phyloP scores from a whole-genome alignment of 805 yeast species.

The Komagataella kurtzmanii region DNA sequence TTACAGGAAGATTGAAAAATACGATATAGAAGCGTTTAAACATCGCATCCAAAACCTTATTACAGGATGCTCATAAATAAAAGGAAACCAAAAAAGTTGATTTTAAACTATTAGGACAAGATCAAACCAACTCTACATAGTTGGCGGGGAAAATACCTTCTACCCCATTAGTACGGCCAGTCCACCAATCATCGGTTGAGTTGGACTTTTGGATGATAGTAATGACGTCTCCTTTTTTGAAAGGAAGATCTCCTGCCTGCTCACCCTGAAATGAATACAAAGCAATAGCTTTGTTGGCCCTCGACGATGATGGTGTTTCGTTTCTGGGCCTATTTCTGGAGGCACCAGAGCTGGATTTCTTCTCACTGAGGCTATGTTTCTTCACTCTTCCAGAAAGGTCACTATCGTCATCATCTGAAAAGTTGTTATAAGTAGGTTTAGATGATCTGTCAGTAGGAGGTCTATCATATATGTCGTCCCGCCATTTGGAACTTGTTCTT shows the following conservation, averaged over 20 bases:
- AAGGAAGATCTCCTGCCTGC: conserved; percentile 85
- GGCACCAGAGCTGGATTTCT: conserved; percentile 6
- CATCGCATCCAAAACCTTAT: background rate
- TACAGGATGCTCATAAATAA: background rate
- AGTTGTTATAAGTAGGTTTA: background rate
- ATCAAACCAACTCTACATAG: conserved; percentile 67
- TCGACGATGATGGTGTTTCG: conserved; percentile 13
- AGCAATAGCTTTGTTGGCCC: conserved; percentile 77
- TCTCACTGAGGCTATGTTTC: background rate
- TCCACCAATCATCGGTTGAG: conserved; percentile 97
- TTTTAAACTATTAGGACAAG: background rate
- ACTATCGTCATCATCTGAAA: conserved; percentile 3
- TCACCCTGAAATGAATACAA: conserved; percentile 82
- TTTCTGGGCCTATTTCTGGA: background rate
- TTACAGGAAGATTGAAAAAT: background rate
- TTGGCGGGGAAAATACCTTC: conserved; percentile 97
- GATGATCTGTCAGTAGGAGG: conserved; percentile 15
- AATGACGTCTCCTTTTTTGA: conserved; percentile 89
- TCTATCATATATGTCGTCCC: conserved; percentile 73
- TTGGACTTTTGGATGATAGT: conserved; percentile 77
- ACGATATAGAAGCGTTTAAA: background rate
- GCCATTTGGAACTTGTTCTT: conserved; percentile 45
- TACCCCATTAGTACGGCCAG: conserved; percentile 71
- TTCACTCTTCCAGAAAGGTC: background rate
- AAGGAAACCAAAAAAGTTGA: background rate